phyloP scores from a whole-genome alignment of 345 rosid species.

The Salix caprea region DNA sequence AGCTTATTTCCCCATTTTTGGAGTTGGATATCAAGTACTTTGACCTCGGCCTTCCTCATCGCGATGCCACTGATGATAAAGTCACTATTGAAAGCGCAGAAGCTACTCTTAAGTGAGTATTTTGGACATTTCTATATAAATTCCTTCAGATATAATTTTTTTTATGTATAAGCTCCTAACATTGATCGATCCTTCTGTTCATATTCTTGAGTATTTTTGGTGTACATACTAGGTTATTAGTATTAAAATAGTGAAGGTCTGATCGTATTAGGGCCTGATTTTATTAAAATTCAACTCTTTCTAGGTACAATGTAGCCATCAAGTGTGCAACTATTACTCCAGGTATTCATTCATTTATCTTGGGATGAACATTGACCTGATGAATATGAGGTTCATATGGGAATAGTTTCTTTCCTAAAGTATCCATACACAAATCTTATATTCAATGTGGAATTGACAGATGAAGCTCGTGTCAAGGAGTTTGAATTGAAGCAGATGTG shows the following conservation, averaged over 20 bases:
- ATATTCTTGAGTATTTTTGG: neutral
- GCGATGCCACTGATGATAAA: conserved; percentile 23
- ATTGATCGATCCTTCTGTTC: neutral
- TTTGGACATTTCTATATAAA: neutral
- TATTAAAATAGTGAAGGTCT: neutral
- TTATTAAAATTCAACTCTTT: neutral
- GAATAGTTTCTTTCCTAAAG: neutral
- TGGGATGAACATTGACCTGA: neutral
- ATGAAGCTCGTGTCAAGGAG: conserved; percentile 88
- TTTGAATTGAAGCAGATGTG: conserved; percentile 90
- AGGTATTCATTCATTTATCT: neutral
- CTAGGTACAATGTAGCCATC: conserved; percentile 21
- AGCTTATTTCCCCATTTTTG: conserved; percentile 23
- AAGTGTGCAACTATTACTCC: conserved; percentile 26
- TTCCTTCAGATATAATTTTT: neutral
- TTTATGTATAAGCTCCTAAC: neutral
- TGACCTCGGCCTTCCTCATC: conserved; percentile 21
- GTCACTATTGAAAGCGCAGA: conserved; percentile 24
- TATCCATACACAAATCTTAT: conserved; percentile 1
- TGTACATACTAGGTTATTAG: neutral
- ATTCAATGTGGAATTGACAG: conserved; percentile 34
- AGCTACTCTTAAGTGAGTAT: conserved; percentile 21
- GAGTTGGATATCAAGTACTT: conserved; percentile 21
- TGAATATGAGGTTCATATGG: neutral
- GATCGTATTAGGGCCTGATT: neutral